Evolutionary conservation across 2,329 filamentous ascomycete species (phyloP).

Genomic region (Trichophyton simii): DNA sequence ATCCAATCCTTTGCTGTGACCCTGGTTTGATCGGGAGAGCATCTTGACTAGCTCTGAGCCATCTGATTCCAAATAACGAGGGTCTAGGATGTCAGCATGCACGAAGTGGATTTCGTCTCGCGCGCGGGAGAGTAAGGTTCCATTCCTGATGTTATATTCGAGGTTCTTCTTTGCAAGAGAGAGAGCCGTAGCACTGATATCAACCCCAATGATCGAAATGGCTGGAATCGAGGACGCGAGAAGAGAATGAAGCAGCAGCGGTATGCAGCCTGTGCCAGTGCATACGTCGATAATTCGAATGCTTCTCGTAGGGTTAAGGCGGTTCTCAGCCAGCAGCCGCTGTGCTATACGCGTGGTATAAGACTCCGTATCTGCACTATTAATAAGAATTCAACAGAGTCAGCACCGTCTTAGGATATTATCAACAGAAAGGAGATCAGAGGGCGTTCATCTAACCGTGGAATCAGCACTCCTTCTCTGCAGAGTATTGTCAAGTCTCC

Average conservation of each 20-base stretch:
- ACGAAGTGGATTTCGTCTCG: slow-evolving; percentile 34
- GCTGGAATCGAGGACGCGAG: slow-evolving; percentile 33
- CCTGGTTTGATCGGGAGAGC: background rate
- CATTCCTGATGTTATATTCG: slow-evolving; percentile 34
- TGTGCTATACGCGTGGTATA: slow-evolving; percentile 48
- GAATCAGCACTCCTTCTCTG: slow-evolving; percentile 67
- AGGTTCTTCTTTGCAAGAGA: slow-evolving; percentile 54
- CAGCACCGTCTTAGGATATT: background rate
- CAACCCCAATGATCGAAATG: slow-evolving; percentile 54
- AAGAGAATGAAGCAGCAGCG: slow-evolving; percentile 58
- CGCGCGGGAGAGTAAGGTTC: slow-evolving; percentile 18
- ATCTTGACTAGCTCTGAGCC: background rate
- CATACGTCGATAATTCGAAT: slow-evolving; percentile 71
- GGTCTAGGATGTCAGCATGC: slow-evolving; percentile 32
- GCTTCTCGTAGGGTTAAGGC: slow-evolving; percentile 5
- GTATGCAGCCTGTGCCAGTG: slow-evolving; percentile 82
- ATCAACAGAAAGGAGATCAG: background rate
- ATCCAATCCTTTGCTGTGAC: slow-evolving; percentile 24
- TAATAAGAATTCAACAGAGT: background rate
- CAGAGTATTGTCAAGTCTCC: slow-evolving; percentile 70
- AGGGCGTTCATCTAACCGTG: slow-evolving; percentile 38
- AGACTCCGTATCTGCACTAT: slow-evolving; percentile 56
- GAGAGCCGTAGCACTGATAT: slow-evolving; percentile 57
- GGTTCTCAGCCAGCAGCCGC: slow-evolving; percentile 24
- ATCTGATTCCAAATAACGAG: background rate